phyloP scores from a whole-genome alignment of 192 early-diverging fungal genomes.

The Coemansia sp. region DNA sequence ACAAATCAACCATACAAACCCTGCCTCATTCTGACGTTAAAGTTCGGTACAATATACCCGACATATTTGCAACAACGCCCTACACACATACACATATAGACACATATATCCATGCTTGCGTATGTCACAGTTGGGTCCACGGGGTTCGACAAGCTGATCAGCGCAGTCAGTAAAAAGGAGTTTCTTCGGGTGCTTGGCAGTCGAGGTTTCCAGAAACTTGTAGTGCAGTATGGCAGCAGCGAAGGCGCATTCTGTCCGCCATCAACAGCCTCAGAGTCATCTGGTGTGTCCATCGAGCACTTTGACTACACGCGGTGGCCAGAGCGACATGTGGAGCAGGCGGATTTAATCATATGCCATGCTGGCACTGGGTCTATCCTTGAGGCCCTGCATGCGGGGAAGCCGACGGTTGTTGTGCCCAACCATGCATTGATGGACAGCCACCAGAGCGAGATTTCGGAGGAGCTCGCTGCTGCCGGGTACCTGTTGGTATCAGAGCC shows the following conservation, averaged over 20 bases:
- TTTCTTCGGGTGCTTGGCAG: constrained; percentile 54
- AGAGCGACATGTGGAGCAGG: constrained; percentile 58
- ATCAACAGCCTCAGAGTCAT: not conserved
- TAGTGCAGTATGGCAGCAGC: constrained; percentile 68
- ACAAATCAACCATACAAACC: too few species aligned
- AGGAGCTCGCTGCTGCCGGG: constrained; percentile 57
- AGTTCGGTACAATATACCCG: too few species aligned
- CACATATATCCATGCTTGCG: constrained; percentile 28
- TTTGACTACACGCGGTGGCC: constrained; percentile 60
- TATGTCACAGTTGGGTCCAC: constrained; percentile 95
- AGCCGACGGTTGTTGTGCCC: constrained; percentile 70
- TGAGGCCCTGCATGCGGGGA: constrained; percentile 63
- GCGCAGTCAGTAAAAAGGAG: constrained; percentile 33
- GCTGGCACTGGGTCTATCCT: constrained; percentile 88
- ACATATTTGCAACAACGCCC: too few species aligned
- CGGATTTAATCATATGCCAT: constrained; percentile 80
- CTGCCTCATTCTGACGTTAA: too few species aligned
- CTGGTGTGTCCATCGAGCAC: constrained; percentile 30
- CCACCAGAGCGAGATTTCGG: constrained; percentile 84
- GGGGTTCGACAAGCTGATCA: constrained; percentile 75
- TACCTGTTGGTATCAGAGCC: constrained; percentile 50
- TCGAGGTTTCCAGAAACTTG: constrained; percentile 57
- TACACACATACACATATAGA: too few species aligned
- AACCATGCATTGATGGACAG: constrained; percentile 80
- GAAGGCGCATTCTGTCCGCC: constrained; percentile 29